These are phyloP conservation scores for Theobroma cacao DNA, from an alignment of 345 rosid genomes.

Conservation along the genomic window DNA sequence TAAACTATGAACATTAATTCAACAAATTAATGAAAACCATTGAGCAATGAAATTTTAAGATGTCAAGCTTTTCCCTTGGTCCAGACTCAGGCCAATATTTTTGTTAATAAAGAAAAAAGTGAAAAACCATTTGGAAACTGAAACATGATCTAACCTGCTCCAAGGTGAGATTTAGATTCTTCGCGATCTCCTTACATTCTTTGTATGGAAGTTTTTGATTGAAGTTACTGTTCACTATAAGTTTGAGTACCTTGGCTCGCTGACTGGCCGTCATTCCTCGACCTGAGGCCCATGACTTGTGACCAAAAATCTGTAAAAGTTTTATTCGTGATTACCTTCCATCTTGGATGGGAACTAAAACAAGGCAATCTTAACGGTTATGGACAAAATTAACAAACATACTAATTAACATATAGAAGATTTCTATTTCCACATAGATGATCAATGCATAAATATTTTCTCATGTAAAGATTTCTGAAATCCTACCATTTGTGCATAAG, in stretches of 20 bases:
- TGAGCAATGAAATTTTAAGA: background rate
- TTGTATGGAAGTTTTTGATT: conserved; percentile 52
- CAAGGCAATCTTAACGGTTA: background rate
- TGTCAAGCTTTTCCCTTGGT: background rate
- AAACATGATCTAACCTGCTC: conserved; percentile 60
- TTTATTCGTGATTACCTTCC: background rate
- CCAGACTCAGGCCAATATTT: background rate
- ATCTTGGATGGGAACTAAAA: background rate
- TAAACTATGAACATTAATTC: background rate
- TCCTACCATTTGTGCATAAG: background rate
- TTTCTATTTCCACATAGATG: background rate
- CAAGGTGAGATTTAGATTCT: conserved; percentile 66
- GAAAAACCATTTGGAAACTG: conserved; percentile 2
- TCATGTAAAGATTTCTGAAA: background rate
- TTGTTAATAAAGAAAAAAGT: background rate
- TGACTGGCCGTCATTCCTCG: conserved; percentile 70
- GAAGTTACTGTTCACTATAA: conserved; percentile 32
- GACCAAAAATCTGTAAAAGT: conserved; percentile 51
- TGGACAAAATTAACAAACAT: background rate
- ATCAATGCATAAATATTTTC: background rate
- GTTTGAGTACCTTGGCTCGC: conserved; percentile 57
- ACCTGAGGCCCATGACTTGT: conserved; percentile 63
- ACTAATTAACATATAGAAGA: background rate
- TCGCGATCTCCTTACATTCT: conserved; percentile 74
- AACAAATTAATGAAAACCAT: background rate